phyloP scores from a whole-genome alignment of 345 rosid genomes.

The Arabis hirsuta region DNA sequence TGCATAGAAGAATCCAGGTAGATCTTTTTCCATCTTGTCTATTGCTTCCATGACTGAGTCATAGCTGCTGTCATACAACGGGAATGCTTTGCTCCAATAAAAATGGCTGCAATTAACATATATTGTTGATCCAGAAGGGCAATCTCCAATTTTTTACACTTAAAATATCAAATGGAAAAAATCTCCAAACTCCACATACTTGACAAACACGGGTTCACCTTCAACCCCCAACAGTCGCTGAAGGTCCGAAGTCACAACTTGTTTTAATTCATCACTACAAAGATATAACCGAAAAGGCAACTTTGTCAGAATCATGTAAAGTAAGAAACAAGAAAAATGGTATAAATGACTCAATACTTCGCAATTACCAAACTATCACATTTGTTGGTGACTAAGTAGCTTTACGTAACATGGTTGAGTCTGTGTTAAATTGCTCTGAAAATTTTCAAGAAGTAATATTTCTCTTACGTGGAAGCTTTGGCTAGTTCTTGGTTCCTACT shows the following conservation, averaged over 20 bases:
- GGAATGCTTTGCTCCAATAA: constrained; percentile 92
- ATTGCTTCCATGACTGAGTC: constrained; percentile 67
- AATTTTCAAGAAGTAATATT: neutral
- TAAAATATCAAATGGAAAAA: neutral
- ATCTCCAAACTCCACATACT: constrained; percentile 50
- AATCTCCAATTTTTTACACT: constrained; percentile 12
- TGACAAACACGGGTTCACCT: constrained; percentile 83
- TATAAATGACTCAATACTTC: neutral
- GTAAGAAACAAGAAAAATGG: constrained; percentile 3
- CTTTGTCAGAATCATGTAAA: neutral
- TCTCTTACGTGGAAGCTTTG: constrained; percentile 71
- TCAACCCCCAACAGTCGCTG: constrained; percentile 81
- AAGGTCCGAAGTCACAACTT: constrained; percentile 83
- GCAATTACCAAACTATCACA: constrained; percentile 14
- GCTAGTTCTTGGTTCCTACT: constrained; percentile 89
- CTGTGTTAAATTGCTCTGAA: constrained; percentile 4
- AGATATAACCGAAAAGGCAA: neutral
- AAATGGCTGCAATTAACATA: constrained; percentile 65
- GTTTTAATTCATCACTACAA: constrained; percentile 69
- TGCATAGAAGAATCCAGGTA: constrained; percentile 95
- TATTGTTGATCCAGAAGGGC: neutral
- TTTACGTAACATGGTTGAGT: neutral
- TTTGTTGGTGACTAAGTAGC: constrained; percentile 3
- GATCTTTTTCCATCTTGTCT: constrained; percentile 75
- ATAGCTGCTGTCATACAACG: constrained; percentile 74